Percentiles rank a stretch among this genome's conserved stretches.
Conservation (phyloP, 169 alveolate species). For the Plasmodium gallinaceum region DNA sequence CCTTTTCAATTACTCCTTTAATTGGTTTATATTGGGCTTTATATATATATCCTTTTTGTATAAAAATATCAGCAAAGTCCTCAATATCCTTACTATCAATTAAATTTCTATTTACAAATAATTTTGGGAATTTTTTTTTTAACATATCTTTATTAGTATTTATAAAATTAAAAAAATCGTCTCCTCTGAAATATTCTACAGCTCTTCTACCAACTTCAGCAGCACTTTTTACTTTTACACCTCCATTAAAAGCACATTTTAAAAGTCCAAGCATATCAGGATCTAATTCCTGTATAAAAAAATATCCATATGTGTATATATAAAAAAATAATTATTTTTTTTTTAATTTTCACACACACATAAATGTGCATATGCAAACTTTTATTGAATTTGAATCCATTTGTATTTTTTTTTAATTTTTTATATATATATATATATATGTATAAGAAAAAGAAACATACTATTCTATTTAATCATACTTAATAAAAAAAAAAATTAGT, state of each 20-base stretch:
- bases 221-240: constrained; percentile 82
- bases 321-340: neutral
- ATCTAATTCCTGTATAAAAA: constrained; percentile 35
- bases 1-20: constrained; percentile 82
- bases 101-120: constrained; percentile 56
- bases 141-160: constrained; percentile 79
- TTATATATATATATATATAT: neutral
- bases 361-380: neutral
- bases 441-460: neutral
- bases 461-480: too few species aligned
- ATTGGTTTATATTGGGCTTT: constrained; percentile 88
- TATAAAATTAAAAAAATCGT: constrained; percentile 85
- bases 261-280: constrained; percentile 65
- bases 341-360: constrained; percentile 1
- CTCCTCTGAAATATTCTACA: constrained; percentile 90
- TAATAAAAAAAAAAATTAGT: too few species aligned
- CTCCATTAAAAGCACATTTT: constrained; percentile 63
- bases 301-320: neutral
- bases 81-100: constrained; percentile 76
- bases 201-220: constrained; percentile 90
- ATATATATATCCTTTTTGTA: constrained; percentile 83
- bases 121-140: constrained; percentile 80
- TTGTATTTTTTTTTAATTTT: neutral
- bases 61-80: constrained; percentile 77
- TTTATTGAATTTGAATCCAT: neutral